Evolutionary conservation across 495 filamentous ascomycete species (phyloP), one percentile per base, ranked within the genome.

Genomic region (Trichoderma virens): DNA sequence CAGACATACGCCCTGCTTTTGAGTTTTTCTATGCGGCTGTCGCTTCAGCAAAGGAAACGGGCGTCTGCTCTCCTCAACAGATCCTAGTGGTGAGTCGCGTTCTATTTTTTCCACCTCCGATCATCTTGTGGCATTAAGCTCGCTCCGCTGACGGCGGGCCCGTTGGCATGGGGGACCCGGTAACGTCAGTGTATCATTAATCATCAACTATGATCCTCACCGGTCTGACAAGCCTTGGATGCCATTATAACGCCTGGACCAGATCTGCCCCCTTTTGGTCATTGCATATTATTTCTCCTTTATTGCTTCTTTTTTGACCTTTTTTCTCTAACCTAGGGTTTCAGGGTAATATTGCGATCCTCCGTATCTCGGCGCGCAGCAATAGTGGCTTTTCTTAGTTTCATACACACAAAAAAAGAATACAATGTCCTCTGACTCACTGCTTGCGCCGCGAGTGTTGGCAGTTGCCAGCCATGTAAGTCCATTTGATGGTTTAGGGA

Each of bases 391-490:
- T 56, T 16, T 16, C 18, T 8, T 23, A 35, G 34, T 35, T 35
- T 6, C 34, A 35, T 13, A 35, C 34, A 35, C 34, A 35, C 34
- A 35, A 2, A 25, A 3, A n/a, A 13, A 25, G n/a, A 61, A 18
- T 13, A 39, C 2, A 23, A 34, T 38, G 1, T 25, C 23, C 14
- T 35, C 59, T n/a, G 31, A 61, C 16, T 61, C 31, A 30, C 14
- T 25, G 31, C 35, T 34, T 14, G 59, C 59, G 31, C 59, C 61
- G 20, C n/a, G 61, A 30, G 92, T 98, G 64, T 82, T 98, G 71
- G 93, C 94, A 47, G 85, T 98, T 67, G 94, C 94, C 72, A 98
- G 94, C 76, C 94, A 98, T 95, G 94, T 97, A 90, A 76, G 90
- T 70, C 64, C 5, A 28, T 11, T 38, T 47, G 27, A 8, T 47